Evolutionary conservation across 2,329 filamentous ascomycete genomes (phyloP).

Genomic region (Fusarium sp.): DNA sequence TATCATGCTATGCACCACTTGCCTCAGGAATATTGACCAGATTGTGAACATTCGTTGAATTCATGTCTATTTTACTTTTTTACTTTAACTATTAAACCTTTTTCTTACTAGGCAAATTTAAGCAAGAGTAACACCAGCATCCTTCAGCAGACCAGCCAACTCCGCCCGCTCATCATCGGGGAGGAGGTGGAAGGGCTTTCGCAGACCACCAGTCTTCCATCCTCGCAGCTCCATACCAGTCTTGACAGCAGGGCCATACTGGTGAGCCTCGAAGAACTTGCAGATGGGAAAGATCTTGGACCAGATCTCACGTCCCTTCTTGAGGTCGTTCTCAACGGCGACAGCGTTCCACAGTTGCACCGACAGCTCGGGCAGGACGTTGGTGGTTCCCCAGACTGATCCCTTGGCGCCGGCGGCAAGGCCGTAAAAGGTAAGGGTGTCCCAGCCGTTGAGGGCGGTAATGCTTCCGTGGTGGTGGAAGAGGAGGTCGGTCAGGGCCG

Average conservation of each 20-base stretch:
- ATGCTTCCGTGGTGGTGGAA: slow-evolving; percentile 55
- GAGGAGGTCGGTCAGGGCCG: slow-evolving; percentile 61
- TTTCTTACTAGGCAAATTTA: background rate
- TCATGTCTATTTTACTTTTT: slow-evolving; percentile 17
- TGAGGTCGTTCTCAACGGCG: slow-evolving; percentile 53
- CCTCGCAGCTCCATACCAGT: slow-evolving; percentile 62
- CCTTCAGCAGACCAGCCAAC: slow-evolving; percentile 52
- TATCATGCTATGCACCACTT: background rate
- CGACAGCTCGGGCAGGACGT: slow-evolving; percentile 62
- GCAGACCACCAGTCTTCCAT: slow-evolving; percentile 58
- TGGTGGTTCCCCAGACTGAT: slow-evolving; percentile 63
- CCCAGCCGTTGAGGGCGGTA: slow-evolving; percentile 65
- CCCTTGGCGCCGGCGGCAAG: slow-evolving; percentile 62
- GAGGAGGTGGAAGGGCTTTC: slow-evolving; percentile 61
- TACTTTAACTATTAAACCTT: slow-evolving; percentile 1
- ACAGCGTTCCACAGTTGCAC: slow-evolving; percentile 61
- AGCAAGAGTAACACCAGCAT: slow-evolving; percentile 52
- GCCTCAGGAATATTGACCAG: background rate
- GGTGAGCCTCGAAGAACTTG: slow-evolving; percentile 62
- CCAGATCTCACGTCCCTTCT: slow-evolving; percentile 60
- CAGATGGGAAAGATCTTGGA: slow-evolving; percentile 62
- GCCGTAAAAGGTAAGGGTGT: slow-evolving; percentile 65
- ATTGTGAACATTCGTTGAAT: background rate
- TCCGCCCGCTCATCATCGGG: slow-evolving; percentile 48
- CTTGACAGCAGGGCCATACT: slow-evolving; percentile 62